Conservation (phyloP, 306 rosid genomes). For the Trifolium pratense region DNA sequence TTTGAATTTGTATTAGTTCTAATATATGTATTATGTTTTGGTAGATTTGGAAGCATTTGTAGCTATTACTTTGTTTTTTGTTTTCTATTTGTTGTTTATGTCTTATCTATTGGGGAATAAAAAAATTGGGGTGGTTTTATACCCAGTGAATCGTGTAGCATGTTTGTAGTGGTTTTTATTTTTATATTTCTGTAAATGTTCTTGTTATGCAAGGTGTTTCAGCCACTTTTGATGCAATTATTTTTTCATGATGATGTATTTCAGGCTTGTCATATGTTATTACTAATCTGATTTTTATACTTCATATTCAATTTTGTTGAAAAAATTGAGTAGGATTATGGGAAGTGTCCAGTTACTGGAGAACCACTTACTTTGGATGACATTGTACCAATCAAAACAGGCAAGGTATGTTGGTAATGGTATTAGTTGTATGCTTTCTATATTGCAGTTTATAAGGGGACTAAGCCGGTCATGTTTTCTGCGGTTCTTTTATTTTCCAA, state of each 20-base stretch:
- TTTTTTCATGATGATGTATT: conserved; percentile 4
- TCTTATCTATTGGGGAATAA: neutral
- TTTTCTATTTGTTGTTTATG: neutral
- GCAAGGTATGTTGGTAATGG: conserved; percentile 67
- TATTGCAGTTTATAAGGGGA: neutral
- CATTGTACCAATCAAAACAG: conserved; percentile 81
- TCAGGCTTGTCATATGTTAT: neutral
- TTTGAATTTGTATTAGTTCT: conserved; percentile 1
- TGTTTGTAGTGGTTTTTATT: conserved; percentile 17
- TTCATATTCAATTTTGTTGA: conserved; percentile 29
- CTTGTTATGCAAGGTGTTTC: neutral
- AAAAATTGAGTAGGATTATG: conserved; percentile 70
- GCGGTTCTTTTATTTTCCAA: conserved; percentile 27
- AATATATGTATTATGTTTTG: neutral
- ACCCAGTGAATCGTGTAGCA: neutral
- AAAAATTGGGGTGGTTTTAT: neutral
- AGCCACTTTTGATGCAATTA: neutral
- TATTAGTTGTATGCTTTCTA: conserved; percentile 2
- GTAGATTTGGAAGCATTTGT: conserved; percentile 11
- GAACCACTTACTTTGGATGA: conserved; percentile 81
- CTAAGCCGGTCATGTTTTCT: neutral
- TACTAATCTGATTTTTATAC: conserved; percentile 30
- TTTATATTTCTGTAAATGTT: neutral
- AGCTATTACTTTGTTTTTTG: neutral
- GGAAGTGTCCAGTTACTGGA: conserved; percentile 94